Evolutionary conservation across 2,329 filamentous ascomycete genomes (phyloP).

Genomic region (Rutstroemia sydowiana): DNA sequence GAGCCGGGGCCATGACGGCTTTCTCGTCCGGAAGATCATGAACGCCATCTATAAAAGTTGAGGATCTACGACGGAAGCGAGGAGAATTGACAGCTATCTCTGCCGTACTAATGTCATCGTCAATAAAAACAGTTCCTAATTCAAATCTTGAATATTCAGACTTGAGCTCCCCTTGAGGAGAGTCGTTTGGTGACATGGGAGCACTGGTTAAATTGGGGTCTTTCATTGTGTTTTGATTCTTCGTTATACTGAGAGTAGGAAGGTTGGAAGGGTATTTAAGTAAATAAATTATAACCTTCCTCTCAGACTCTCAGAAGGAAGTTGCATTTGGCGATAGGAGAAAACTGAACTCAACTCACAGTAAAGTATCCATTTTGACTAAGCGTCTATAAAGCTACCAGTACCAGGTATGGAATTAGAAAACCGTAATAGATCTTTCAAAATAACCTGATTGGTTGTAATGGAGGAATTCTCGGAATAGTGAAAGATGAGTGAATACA

Average conservation of each 20-base stretch:
- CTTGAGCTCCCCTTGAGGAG: not conserved
- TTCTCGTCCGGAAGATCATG: constrained; percentile 80
- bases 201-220: not conserved
- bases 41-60: constrained; percentile 94
- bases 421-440: not conserved
- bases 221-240: not conserved
- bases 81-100: constrained; percentile 88
- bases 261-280: not conserved
- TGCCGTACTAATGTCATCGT: constrained; percentile 47
- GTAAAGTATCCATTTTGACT: constrained; percentile 8
- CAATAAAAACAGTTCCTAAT: not conserved
- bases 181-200: not conserved
- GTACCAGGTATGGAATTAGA: too few relatives aligned
- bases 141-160: not conserved
- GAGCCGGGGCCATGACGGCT: constrained; percentile 73
- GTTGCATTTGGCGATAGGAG: not conserved
- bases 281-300: not conserved
- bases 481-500: not conserved
- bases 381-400: not conserved
- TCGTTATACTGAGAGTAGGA: not conserved
- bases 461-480: not conserved
- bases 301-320: not conserved
- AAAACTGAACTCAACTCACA: not conserved
- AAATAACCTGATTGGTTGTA: not conserved
- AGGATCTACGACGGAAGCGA: constrained; percentile 84